Evolutionary conservation across 2,329 filamentous ascomycete species (phyloP).

Genomic region (Botryosphaeria agaves): DNA sequence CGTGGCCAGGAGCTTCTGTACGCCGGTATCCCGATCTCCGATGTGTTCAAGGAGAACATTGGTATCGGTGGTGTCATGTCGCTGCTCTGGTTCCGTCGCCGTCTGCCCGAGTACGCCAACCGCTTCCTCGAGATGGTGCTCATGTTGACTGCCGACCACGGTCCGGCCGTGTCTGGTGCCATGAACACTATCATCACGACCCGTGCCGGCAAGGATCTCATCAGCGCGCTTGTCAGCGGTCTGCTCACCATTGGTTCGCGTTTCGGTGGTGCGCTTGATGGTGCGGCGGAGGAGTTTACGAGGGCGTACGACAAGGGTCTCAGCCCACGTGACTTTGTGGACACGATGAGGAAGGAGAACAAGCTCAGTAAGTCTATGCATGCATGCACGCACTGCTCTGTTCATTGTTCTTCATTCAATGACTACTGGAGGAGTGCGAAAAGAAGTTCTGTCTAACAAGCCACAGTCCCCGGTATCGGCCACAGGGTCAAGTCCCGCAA

Average conservation of each 20-base stretch:
- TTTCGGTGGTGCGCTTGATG: slow-evolving; percentile 96
- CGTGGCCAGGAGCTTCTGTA: slow-evolving; percentile 98
- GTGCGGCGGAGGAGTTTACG: slow-evolving; percentile 95
- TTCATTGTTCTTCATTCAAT: not conserved
- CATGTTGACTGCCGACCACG: slow-evolving; percentile 98
- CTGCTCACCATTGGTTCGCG: slow-evolving; percentile 94
- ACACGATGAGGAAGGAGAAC: slow-evolving; percentile 98
- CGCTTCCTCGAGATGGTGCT: slow-evolving; percentile 99
- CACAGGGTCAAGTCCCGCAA: slow-evolving; percentile 99
- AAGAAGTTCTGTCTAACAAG: slow-evolving; percentile 10
- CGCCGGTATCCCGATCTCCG: slow-evolving; percentile 98
- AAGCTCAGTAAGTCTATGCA: slow-evolving; percentile 89
- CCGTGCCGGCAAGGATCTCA: slow-evolving; percentile 96
- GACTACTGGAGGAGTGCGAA: not conserved
- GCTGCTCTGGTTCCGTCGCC: slow-evolving; percentile 96
- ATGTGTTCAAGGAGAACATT: slow-evolving; percentile 97
- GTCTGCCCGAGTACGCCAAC: slow-evolving; percentile 87
- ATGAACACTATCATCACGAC: slow-evolving; percentile 99
- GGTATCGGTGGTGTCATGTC: slow-evolving; percentile 99
- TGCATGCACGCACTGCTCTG: slow-evolving; percentile 7
- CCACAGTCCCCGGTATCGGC: slow-evolving; percentile 75
- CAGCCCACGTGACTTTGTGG: slow-evolving; percentile 95
- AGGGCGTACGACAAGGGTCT: slow-evolving; percentile 97
- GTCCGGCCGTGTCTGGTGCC: slow-evolving; percentile 94
- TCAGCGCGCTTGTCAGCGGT: slow-evolving; percentile 88